Evolutionary conservation across 495 filamentous ascomycete species (phyloP), one percentile per base, ranked within the genome.

Genomic region (Podospora australis): DNA sequence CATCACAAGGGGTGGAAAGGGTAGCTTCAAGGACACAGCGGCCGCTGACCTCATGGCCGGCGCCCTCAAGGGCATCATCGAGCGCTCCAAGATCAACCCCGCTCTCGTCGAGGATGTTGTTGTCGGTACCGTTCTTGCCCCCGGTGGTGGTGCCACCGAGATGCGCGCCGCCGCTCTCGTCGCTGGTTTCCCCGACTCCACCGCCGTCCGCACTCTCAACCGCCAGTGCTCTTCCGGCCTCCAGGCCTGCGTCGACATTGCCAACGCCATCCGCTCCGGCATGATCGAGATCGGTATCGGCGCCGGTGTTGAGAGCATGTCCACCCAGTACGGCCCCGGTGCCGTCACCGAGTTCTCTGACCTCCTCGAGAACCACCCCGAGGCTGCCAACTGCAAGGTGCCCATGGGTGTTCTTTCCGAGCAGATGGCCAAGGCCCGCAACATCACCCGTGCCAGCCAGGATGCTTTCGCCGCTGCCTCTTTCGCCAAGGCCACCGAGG

Each of bases 261-360:
- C 90, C 50, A 94, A 96, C 70, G 86, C 84, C 46, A 89, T 98
- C 62, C 73, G 74, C 53, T 62, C 80, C 4, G 94, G 88, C 42
- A 94, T 95, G 88, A 97, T 98, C 59, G 91, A 97, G 40, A 69
- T 97, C 50, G 92, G 92, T 55, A 83, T 97, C 55, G 92, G 90
- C 46, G 89, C 90, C 4, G 92, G 92, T 62, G 90, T 96, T n/a
- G 92, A 98, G 82, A 89, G 83, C 72, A 98, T 98, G 92, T 86
- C 80, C 63, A 75, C 74, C 46, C 87, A 97, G 60, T 96, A 96
- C 64, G 90, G 90, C 17, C 92, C 91, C 29, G 78, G 76, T 22
- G 91, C 91, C 39, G 90, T 98, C 13, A 82, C 84, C 52, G 92
- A 98, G 66, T 96, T 98, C 79, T 91, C 86, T 20, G 88, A 95